Base-by-base conservation (phyloP, 352 stramenopile species). In the Phytophthora pinifolia region DNA sequence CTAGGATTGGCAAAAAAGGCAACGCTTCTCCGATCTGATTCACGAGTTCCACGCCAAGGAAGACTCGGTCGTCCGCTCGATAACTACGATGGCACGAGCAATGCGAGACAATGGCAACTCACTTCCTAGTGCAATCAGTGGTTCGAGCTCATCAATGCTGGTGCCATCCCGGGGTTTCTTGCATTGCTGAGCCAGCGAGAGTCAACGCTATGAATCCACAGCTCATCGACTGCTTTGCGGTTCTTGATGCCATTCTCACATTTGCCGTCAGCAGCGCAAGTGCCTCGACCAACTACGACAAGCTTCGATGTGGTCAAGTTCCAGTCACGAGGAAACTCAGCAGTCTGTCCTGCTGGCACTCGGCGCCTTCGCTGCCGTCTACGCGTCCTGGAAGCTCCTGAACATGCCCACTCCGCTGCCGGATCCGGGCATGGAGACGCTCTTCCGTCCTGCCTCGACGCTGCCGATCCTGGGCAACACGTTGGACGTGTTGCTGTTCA, bases 391-490 rank as follows among this genome's bases (percentile, higher is more conserved):
- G 47, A 69, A 65, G 27, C 14, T 62, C 27, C 30, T 69, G 1
- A 69, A 36, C 29, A 20, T 69, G 36, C 43, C 61, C 7, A n/a
- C 58, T 9, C 61, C 54, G n/a, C 6, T 62, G 6, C 61, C 61
- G 8, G 61, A 69, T 32, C 48, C 61, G 20, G 37, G 48, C 4
- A 65, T 65, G 54, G 45, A 74, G n/a, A 27, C 20, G 2, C 51
- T 74, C 32, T 55, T 54, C 38, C 52, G 48, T n/a, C 65, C 65
- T 9, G 33, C 41, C 18, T 66, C 55, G 3, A 70, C 62, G 42
- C 49, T 72, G 9, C 58, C 63, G 10, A 49, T 72, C 33, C 46
- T 72, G 7, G 63, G 58, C 48, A 72, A 72, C 47, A 60, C 53
- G 6, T 46, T 72, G 25, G 59, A 68, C 35, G 42, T 72, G 17